phyloP scores from a whole-genome alignment of 2,329 filamentous ascomycete genomes.

The Beauveria sp. region DNA sequence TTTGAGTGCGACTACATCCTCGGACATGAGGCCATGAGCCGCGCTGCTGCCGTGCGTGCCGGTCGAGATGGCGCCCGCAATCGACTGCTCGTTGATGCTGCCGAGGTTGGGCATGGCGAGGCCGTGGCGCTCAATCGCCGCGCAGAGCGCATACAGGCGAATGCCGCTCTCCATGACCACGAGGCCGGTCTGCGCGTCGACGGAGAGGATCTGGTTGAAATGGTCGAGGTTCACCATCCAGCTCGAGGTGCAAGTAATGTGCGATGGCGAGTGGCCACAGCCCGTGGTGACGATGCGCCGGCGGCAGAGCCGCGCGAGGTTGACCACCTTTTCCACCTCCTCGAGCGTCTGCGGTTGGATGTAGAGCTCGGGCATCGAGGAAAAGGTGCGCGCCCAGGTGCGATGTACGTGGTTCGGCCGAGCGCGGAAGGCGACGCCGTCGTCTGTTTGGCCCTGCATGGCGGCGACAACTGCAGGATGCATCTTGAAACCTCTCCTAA shows the following conservation, averaged over 20 bases:
- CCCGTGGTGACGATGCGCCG: slow-evolving; percentile 81
- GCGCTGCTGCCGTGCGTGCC: slow-evolving; percentile 89
- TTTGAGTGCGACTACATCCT: slow-evolving; percentile 65
- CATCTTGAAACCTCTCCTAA: slow-evolving; percentile 18
- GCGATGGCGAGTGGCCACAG: slow-evolving; percentile 84
- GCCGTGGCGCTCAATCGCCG: slow-evolving; percentile 64
- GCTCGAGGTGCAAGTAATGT: slow-evolving; percentile 84
- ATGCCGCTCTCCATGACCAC: slow-evolving; percentile 86
- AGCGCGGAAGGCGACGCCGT: slow-evolving; percentile 66
- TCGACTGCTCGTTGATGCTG: slow-evolving; percentile 89
- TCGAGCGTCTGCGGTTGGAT: slow-evolving; percentile 70
- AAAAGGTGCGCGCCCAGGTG: slow-evolving; percentile 93
- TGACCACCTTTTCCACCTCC: slow-evolving; percentile 79
- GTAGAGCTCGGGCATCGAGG: slow-evolving; percentile 82
- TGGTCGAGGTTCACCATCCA: slow-evolving; percentile 94
- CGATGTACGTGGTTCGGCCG: slow-evolving; percentile 66
- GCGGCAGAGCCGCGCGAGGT: slow-evolving; percentile 71
- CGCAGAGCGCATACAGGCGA: slow-evolving; percentile 65
- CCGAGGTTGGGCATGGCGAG: slow-evolving; percentile 87
- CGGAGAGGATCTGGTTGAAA: slow-evolving; percentile 62
- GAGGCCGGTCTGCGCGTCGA: slow-evolving; percentile 57
- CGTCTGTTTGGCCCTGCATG: slow-evolving; percentile 22
- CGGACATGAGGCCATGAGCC: slow-evolving; percentile 74
- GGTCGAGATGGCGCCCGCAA: slow-evolving; percentile 86
- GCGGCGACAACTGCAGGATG: slow-evolving; percentile 28